Conservation (phyloP, 805 yeast species). For the Sungouiella thailandica region DNA sequence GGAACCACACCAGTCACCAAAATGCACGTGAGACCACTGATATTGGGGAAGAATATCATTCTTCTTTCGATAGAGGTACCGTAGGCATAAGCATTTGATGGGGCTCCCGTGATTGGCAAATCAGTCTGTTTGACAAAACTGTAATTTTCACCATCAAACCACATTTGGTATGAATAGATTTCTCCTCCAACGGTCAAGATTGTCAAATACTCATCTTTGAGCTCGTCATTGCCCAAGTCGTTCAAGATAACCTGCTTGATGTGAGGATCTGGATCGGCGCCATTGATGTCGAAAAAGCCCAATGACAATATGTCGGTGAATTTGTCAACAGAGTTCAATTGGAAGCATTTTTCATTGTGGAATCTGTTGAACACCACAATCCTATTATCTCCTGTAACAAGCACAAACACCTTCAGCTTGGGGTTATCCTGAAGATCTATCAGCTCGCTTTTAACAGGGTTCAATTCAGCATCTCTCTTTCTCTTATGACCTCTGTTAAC, state of each 20-base stretch:
- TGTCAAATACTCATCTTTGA: slow-evolving; percentile 59
- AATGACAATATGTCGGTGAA: slow-evolving; percentile 41
- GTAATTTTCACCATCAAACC: slow-evolving; percentile 41
- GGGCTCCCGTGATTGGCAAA: slow-evolving; percentile 64
- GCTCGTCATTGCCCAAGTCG: slow-evolving; percentile 54
- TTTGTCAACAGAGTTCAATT: slow-evolving; percentile 44
- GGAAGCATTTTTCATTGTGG: slow-evolving; percentile 49
- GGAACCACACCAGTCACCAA: slow-evolving; percentile 75
- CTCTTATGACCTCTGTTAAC: slow-evolving; percentile 27
- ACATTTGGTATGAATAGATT: slow-evolving; percentile 59
- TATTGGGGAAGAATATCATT: slow-evolving; percentile 51
- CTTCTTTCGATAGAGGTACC: slow-evolving; percentile 69
- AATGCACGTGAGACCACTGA: slow-evolving; percentile 55
- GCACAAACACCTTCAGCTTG: slow-evolving; percentile 44
- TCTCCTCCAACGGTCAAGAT: slow-evolving; percentile 81
- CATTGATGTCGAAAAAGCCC: slow-evolving; percentile 45
- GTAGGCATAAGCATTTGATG: slow-evolving; percentile 66
- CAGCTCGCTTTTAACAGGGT: slow-evolving; percentile 15
- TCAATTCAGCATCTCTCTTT: slow-evolving; percentile 14
- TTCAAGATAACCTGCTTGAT: slow-evolving; percentile 64
- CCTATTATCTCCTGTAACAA: slow-evolving; percentile 75
- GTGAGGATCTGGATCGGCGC: slow-evolving; percentile 63
- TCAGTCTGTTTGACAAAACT: slow-evolving; percentile 41
- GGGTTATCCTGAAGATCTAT: slow-evolving; percentile 5
- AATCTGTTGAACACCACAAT: slow-evolving; percentile 58